Conservation (phyloP, 148 eudicot species). For the Vaccinium darrowii region DNA sequence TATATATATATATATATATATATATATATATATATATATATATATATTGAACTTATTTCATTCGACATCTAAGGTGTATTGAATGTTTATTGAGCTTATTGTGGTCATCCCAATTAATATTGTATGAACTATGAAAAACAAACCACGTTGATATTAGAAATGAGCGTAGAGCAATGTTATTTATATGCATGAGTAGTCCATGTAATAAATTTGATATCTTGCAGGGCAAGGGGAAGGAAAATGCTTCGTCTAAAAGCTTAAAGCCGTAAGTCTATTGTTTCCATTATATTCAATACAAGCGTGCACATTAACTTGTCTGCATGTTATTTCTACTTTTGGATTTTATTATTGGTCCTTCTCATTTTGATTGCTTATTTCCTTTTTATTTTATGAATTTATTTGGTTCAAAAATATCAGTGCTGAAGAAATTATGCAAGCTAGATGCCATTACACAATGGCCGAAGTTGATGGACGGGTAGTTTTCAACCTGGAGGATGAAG, state of each 20-base stretch:
- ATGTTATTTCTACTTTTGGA: not conserved
- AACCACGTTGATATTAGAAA: not conserved
- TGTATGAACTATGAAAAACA: not conserved
- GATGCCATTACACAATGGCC: conserved; percentile 45
- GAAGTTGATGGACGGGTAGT: conserved; percentile 36
- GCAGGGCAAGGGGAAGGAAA: conserved; percentile 1
- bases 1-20: too few relatives aligned
- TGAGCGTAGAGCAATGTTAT: not conserved
- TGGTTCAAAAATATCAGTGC: conserved; percentile 22
- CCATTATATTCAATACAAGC: not conserved
- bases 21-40: too few relatives aligned
- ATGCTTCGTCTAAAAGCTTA: not conserved
- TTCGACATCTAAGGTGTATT: not conserved
- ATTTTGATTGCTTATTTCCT: not conserved
- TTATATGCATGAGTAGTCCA: not conserved
- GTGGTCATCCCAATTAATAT: not conserved
- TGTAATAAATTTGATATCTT: not conserved
- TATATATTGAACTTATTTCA: not conserved
- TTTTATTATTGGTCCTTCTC: not conserved
- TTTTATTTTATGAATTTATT: not conserved
- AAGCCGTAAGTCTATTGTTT: not conserved
- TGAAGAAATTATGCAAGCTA: conserved; percentile 32
- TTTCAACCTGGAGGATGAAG: conserved; percentile 54
- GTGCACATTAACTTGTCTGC: not conserved
- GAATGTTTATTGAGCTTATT: not conserved